phyloP scores from a whole-genome alignment of 1,284 basidiomycete genomes.

The Fistulinella staudtii region DNA sequence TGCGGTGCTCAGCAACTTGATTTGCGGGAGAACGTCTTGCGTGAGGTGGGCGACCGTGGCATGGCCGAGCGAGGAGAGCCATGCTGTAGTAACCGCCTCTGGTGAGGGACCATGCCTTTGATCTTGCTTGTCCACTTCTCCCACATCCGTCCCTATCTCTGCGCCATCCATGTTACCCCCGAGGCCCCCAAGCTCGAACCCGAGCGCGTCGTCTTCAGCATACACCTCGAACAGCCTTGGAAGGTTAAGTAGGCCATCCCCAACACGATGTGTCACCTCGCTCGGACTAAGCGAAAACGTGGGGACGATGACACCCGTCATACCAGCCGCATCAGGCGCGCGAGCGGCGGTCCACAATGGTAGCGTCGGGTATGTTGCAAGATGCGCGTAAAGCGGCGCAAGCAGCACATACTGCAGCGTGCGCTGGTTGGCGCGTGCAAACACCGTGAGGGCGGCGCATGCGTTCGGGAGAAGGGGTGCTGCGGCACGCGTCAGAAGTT shows the following conservation, averaged over 20 bases:
- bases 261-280: slow-evolving; percentile 82
- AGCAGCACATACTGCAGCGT: slow-evolving; percentile 82
- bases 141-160: neutral
- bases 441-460: slow-evolving; percentile 56
- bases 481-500: slow-evolving; percentile 46
- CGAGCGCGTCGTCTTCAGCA: slow-evolving; percentile 86
- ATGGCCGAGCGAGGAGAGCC: slow-evolving; percentile 86
- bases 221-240: slow-evolving; percentile 93
- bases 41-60: slow-evolving; percentile 75
- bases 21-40: slow-evolving; percentile 56
- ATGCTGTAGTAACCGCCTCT: slow-evolving; percentile 81
- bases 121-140: slow-evolving; percentile 24
- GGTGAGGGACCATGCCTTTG: slow-evolving; percentile 44
- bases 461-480: slow-evolving; percentile 51
- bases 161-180: too few relatives aligned
- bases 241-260: slow-evolving; percentile 90
- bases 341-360: slow-evolving; percentile 60
- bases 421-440: slow-evolving; percentile 73
- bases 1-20: slow-evolving; percentile 53
- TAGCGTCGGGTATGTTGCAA: slow-evolving; percentile 68
- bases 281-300: slow-evolving; percentile 92
- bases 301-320: slow-evolving; percentile 63
- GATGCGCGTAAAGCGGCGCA: slow-evolving; percentile 75
- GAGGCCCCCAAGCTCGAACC: slow-evolving; percentile 66
- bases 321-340: slow-evolving; percentile 37